These are phyloP conservation scores for Cryptococcus amylolentus DNA, from an alignment of 1,284 basidiomycete species.

Conservation along the genomic window DNA sequence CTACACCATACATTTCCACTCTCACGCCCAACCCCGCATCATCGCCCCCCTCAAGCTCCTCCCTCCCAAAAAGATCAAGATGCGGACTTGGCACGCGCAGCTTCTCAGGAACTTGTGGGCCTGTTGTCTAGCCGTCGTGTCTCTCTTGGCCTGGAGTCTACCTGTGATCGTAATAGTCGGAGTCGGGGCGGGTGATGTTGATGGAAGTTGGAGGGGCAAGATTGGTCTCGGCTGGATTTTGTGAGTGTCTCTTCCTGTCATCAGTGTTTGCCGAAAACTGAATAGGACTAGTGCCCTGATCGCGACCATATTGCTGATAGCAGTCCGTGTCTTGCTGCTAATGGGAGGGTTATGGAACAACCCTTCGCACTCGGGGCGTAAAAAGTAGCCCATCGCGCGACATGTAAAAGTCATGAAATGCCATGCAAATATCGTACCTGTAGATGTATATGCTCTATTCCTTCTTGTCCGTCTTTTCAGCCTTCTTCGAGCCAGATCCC, in stretches of 20 bases:
- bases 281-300: background rate
- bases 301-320: background rate
- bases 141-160: constrained; percentile 4
- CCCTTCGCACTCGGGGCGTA: background rate
- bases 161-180: constrained; percentile 2
- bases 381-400: background rate
- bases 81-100: background rate
- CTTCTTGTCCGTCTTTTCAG: constrained; percentile 24
- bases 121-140: background rate
- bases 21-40: background rate
- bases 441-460: background rate
- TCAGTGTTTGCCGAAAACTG: background rate
- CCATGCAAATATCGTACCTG: background rate
- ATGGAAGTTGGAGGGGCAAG: background rate
- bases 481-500: constrained; percentile 28
- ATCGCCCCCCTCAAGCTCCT: background rate
- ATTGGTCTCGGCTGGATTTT: constrained; percentile 5
- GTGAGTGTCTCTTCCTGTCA: background rate
- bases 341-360: constrained; percentile 10
- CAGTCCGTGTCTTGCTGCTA: constrained; percentile 2
- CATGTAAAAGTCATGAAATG: background rate
- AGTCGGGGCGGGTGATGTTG: background rate
- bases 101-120: constrained; percentile 2
- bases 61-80: background rate
- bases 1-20: constrained; percentile 3